Evolutionary conservation across 2,329 filamentous ascomycete species (phyloP).

Genomic region (Botryotinia convoluta): DNA sequence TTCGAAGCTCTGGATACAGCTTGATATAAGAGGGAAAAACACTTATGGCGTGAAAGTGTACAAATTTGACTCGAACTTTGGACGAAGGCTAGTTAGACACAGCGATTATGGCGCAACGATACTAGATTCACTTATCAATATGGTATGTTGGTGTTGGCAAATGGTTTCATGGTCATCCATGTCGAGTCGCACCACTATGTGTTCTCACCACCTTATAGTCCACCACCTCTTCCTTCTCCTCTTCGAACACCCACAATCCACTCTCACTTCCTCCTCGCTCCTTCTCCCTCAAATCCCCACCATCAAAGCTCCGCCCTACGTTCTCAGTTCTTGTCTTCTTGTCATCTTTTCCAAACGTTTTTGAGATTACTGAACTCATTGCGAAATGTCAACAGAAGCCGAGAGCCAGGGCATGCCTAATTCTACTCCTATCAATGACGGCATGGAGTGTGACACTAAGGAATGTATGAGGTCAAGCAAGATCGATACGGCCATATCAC

Average conservation of each 20-base stretch:
- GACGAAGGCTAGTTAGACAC: not conserved
- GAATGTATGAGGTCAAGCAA: slow-evolving; percentile 49
- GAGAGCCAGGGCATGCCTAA: not conserved
- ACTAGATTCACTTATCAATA: not conserved
- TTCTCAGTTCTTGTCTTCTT: not conserved
- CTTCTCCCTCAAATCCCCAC: not conserved
- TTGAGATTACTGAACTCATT: not conserved
- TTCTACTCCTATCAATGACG: slow-evolving; percentile 20
- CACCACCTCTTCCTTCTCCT: not conserved
- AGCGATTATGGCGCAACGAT: not conserved
- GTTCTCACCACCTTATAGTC: not conserved
- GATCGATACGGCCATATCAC: slow-evolving; percentile 44
- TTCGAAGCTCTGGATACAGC: not conserved
- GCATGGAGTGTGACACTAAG: slow-evolving; percentile 43
- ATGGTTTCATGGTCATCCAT: not conserved
- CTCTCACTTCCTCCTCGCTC: too few relatives aligned
- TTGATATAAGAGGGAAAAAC: not conserved
- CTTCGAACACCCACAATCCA: not conserved
- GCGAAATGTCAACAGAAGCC: not conserved
- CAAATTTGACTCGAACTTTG: not conserved
- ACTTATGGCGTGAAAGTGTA: not conserved
- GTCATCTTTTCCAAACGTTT: not conserved
- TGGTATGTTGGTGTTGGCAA: not conserved
- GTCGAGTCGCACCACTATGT: not conserved
- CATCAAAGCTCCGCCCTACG: not conserved